A percentile compares a stretch with the other conserved stretches of the same genome.
Conservation (phyloP, 2,329 filamentous ascomycete species). For the Graphiopsis chlorocephala region DNA sequence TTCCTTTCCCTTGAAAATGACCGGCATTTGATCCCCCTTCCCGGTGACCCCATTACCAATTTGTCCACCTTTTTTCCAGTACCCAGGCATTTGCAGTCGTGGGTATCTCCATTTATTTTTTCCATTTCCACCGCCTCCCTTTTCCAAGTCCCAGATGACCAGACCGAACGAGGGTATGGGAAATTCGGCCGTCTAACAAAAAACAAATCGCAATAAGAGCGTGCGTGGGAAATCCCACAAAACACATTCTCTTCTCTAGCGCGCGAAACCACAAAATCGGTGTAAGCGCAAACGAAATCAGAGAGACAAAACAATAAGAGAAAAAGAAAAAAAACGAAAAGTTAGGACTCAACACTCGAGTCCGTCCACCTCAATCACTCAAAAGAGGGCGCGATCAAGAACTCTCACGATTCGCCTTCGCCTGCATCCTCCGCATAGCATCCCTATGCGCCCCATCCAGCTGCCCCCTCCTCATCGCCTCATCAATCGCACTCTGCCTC, state of each 20-base stretch:
- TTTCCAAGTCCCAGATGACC: not conserved
- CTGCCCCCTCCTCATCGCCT: slow-evolving; percentile 71
- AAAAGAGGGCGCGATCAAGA: not conserved
- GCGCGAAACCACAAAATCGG: not conserved
- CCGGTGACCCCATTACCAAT: not conserved
- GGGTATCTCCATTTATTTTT: not conserved
- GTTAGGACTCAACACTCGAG: not conserved
- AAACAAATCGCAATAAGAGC: not conserved
- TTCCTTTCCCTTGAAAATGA: not conserved
- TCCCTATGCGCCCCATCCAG: slow-evolving; percentile 75
- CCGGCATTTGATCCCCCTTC: not conserved
- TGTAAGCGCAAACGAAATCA: not conserved
- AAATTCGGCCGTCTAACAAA: not conserved
- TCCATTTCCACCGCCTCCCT: not conserved
- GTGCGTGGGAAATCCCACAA: not conserved
- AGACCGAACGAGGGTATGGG: not conserved
- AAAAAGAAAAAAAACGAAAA: not conserved
- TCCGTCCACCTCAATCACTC: not conserved
- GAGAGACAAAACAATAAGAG: not conserved
- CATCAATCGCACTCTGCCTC: slow-evolving; percentile 64
- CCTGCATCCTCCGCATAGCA: slow-evolving; percentile 77
- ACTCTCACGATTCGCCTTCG: slow-evolving; percentile 29
- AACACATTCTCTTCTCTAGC: not conserved
- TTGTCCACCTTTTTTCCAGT: not conserved
- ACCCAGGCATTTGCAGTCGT: not conserved